Conservation (phyloP, 2,329 filamentous ascomycete genomes). For the Raffaelea albimanens region DNA sequence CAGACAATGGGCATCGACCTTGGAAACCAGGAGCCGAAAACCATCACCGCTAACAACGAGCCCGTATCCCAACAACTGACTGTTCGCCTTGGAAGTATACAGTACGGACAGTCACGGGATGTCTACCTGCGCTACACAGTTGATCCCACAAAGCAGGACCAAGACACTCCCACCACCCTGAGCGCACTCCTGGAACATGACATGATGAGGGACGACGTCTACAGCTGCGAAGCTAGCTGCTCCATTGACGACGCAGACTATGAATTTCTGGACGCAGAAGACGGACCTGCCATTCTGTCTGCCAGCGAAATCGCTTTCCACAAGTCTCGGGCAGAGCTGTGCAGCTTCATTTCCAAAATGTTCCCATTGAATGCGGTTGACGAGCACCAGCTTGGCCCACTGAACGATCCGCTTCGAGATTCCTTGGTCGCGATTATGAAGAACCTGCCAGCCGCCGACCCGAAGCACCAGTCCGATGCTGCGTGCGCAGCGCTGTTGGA, state of each 20-base stretch:
- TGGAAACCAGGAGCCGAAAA: slow-evolving; percentile 17
- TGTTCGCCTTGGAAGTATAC: slow-evolving; percentile 40
- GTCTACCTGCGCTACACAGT: slow-evolving; percentile 33
- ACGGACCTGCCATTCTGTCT: slow-evolving; percentile 13
- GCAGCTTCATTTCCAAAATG: slow-evolving; percentile 36
- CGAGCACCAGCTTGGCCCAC: slow-evolving; percentile 23
- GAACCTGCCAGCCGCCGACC: slow-evolving; percentile 1
- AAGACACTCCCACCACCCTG: slow-evolving; percentile 14
- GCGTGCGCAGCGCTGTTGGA: slow-evolving; percentile 35
- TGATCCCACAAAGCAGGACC: slow-evolving; percentile 1
- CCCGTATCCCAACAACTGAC: slow-evolving; percentile 17
- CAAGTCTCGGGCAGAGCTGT: slow-evolving; percentile 38
- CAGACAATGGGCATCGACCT: slow-evolving; percentile 30
- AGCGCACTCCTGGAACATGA: slow-evolving; percentile 25
- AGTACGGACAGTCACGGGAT: slow-evolving; percentile 52
- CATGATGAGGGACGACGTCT: slow-evolving; percentile 14
- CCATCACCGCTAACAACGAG: slow-evolving; percentile 7
- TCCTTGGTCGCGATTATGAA: slow-evolving; percentile 2
- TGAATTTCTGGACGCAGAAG: not conserved
- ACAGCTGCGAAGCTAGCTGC: not conserved
- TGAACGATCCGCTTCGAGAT: slow-evolving; percentile 7
- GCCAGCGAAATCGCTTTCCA: slow-evolving; percentile 38
- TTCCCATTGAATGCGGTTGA: slow-evolving; percentile 28
- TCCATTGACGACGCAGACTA: not conserved
- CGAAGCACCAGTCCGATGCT: slow-evolving; percentile 13